Evolutionary conservation across 805 yeast genomes (phyloP).

Genomic region (Candida schatavii): DNA sequence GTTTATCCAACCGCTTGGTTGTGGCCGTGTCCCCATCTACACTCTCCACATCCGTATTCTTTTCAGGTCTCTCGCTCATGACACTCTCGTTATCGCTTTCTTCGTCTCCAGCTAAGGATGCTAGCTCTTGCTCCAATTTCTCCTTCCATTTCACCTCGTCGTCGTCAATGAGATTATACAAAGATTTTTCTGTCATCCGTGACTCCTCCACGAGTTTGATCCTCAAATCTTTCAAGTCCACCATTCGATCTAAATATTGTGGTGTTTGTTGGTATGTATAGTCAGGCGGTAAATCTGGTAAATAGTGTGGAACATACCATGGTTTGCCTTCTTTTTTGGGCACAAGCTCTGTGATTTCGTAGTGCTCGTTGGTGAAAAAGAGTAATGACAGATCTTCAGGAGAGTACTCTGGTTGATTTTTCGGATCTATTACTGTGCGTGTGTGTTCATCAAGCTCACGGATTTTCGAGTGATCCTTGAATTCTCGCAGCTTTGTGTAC

Average conservation of each 20-base stretch:
- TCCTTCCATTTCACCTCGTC: constrained; percentile 29
- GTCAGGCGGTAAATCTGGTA: constrained; percentile 91
- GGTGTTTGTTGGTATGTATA: constrained; percentile 86
- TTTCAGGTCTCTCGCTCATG: constrained; percentile 16
- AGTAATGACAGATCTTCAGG: constrained; percentile 44
- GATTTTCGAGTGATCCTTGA: constrained; percentile 9
- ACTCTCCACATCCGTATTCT: constrained; percentile 1
- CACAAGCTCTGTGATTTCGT: constrained; percentile 52
- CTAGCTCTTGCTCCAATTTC: constrained; percentile 25
- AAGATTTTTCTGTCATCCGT: constrained; percentile 72
- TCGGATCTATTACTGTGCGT: constrained; percentile 10
- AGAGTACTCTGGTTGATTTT: constrained; percentile 14
- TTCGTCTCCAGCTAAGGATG: constrained; percentile 13
- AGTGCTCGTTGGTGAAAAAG: constrained; percentile 46
- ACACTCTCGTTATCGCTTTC: constrained; percentile 15
- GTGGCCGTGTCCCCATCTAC: not conserved
- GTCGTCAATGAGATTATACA: constrained; percentile 54
- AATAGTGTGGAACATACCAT: constrained; percentile 63
- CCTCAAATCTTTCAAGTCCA: constrained; percentile 70
- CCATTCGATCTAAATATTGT: constrained; percentile 54
- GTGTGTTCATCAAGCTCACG: constrained; percentile 9
- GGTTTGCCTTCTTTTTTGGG: constrained; percentile 44
- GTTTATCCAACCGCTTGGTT: not conserved
- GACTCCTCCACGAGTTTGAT: constrained; percentile 78
- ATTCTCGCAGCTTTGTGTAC: constrained; percentile 12